These are phyloP conservation scores for Cerioporus squamosus DNA, from an alignment of 1,284 basidiomycete genomes.

Conservation along the genomic window DNA sequence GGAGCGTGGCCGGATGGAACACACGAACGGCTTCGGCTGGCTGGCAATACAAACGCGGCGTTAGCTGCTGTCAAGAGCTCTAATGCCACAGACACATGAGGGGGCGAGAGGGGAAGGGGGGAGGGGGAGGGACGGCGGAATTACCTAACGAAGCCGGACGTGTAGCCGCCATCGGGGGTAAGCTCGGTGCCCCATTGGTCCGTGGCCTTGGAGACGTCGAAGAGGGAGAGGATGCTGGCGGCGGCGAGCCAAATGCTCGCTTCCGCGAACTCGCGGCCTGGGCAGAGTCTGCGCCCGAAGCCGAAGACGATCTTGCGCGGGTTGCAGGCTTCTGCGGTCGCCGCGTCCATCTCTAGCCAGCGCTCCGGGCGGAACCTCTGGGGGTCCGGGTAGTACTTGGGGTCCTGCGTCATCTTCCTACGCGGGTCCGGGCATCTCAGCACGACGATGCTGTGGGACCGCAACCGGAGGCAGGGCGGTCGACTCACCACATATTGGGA, in stretches of 20 bases:
- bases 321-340: constrained; percentile 27
- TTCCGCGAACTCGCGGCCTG: constrained; percentile 33
- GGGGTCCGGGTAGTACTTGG: constrained; percentile 29
- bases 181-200: constrained; percentile 26
- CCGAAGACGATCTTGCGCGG: constrained; percentile 36
- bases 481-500: constrained; percentile 49
- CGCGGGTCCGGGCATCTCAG: background rate
- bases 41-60: constrained; percentile 9
- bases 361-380: constrained; percentile 36
- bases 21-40: constrained; percentile 28
- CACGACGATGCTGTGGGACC: background rate
- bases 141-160: constrained; percentile 29
- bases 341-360: constrained; percentile 31
- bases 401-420: constrained; percentile 38
- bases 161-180: constrained; percentile 26
- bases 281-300: constrained; percentile 34
- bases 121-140: background rate
- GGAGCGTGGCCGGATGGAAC: constrained; percentile 24
- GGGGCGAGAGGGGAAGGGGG: no score
- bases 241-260: constrained; percentile 28
- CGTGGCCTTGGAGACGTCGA: constrained; percentile 25
- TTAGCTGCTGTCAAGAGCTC: background rate
- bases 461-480: background rate
- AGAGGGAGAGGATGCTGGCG: constrained; percentile 26
- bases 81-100: no score